phyloP scores from a whole-genome alignment of 2,329 filamentous ascomycete species.

The Verticillium albo-atrum region DNA sequence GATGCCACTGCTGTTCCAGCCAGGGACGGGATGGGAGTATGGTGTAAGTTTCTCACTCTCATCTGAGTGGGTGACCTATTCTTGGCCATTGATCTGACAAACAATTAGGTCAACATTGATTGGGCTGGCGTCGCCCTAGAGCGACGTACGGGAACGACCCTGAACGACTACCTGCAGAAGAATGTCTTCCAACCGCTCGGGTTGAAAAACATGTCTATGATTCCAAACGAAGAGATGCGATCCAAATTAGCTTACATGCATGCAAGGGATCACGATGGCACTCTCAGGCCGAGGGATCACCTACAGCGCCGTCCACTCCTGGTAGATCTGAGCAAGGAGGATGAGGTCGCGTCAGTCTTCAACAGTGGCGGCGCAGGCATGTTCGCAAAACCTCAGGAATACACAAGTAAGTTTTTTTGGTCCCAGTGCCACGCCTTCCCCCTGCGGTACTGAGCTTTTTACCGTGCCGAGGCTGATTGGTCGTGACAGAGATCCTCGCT shows the following conservation, averaged over 20 bases:
- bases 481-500: conserved; percentile 49
- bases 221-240: conserved; percentile 16
- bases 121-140: conserved; percentile 50
- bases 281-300: conserved; percentile 1
- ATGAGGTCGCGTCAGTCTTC: conserved; percentile 40
- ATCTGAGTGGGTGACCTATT: too few relatives aligned
- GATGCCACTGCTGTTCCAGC: conserved; percentile 44
- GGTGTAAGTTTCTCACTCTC: conserved; percentile 17
- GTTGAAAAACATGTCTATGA: conserved; percentile 32
- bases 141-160: conserved; percentile 32
- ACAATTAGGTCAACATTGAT: conserved; percentile 29
- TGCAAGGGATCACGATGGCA: background rate
- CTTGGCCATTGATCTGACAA: background rate
- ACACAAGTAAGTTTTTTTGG: conserved; percentile 39
- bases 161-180: conserved; percentile 38
- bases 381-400: conserved; percentile 57
- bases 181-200: conserved; percentile 40
- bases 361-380: conserved; percentile 59
- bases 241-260: background rate
- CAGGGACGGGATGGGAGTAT: conserved; percentile 46
- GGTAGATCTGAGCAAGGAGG: conserved; percentile 18
- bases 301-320: conserved; percentile 35
- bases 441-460: too few relatives aligned
- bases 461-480: background rate
- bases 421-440: background rate